Percentiles rank a stretch among this genome's conserved stretches.
These are phyloP conservation scores for Dimargaris xerosporica DNA, from an alignment of 192 early-diverging fungal genomes.

Conservation along the genomic window DNA sequence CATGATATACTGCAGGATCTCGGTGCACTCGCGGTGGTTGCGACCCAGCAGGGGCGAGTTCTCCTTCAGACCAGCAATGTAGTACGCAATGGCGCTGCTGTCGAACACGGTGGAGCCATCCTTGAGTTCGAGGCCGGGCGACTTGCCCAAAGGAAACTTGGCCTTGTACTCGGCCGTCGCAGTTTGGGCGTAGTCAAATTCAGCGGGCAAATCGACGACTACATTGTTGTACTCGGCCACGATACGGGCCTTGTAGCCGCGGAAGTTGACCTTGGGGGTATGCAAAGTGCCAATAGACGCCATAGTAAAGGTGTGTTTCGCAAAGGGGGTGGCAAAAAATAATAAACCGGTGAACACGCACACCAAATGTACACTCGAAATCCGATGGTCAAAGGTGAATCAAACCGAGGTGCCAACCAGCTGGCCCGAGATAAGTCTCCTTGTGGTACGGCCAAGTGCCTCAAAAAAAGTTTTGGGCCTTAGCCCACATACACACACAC, in stretches of 20 bases:
- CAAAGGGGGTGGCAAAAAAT: too few relatives aligned
- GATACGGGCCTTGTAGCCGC: constrained; percentile 48
- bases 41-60: constrained; percentile 38
- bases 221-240: constrained; percentile 65
- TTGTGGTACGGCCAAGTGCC: too few relatives aligned
- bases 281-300: constrained; percentile 24
- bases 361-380: too few relatives aligned
- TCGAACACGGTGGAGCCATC: constrained; percentile 64
- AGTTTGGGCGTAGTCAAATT: constrained; percentile 18
- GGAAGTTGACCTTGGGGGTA: constrained; percentile 19
- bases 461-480: too few relatives aligned
- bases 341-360: too few relatives aligned
- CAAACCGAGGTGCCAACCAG: too few relatives aligned
- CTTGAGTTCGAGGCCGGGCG: constrained; percentile 73
- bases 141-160: constrained; percentile 88
- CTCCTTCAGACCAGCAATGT: constrained; percentile 29
- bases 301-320: background rate
- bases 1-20: constrained; percentile 47
- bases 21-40: constrained; percentile 36
- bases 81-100: constrained; percentile 75
- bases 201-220: constrained; percentile 41
- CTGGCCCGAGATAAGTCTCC: too few relatives aligned
- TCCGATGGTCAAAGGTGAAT: too few relatives aligned
- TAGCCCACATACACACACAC: too few relatives aligned
- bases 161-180: constrained; percentile 65